Evolutionary conservation across 2,329 filamentous ascomycete genomes (phyloP), one percentile per base, ranked within the genome.

Genomic region (Colletotrichum plurivorum): DNA sequence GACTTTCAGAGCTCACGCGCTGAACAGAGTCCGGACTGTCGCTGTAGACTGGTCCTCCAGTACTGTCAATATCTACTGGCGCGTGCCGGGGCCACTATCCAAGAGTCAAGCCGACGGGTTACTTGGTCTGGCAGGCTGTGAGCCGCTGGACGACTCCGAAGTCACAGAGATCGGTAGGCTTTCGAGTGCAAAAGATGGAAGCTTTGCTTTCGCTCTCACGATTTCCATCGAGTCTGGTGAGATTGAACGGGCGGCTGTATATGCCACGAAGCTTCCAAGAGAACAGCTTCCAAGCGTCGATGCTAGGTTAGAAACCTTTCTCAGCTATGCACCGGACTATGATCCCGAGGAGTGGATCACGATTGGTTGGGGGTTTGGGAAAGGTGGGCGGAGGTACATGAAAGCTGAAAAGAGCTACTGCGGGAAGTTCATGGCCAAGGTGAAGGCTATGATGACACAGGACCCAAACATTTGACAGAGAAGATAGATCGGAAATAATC

Each of bases 341-440:
- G 55, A 57, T 57, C 20, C 39, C 7, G 39, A 57, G 7, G 55
- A 57, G 4, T 57, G 55, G 55, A 57, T 57, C 2, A 57, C 55
- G 5, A 18, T 57, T 46, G 55, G 16, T 4, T 57, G 55, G 55
- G 55, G 55, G 0, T 57, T 57, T 27, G 41, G 22, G 5, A 57
- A 57, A 15, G 22, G 13, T 16, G 55, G 55, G 22, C 6, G 27
- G 31, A 57, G 16, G 41, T 57, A 57, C 16, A 57, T 57, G 55
- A 57, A 57, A 31, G 55, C 55, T 18, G 55, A 57, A 1, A 57
- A 57, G 41, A 57, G 55, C 41, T 57, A 57, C n/a, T 57, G 55
- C 8, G 55, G 55, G 1, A 45, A 57, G 10, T 57, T 57, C 20
- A 31, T 57, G 55, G 10, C 16, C 5, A 27, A 45, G 5, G 55